Evolutionary conservation across 352 stramenopile genomes (phyloP), one percentile per base, ranked within the genome.

Genomic region (Globisporangium uncinulatum): DNA sequence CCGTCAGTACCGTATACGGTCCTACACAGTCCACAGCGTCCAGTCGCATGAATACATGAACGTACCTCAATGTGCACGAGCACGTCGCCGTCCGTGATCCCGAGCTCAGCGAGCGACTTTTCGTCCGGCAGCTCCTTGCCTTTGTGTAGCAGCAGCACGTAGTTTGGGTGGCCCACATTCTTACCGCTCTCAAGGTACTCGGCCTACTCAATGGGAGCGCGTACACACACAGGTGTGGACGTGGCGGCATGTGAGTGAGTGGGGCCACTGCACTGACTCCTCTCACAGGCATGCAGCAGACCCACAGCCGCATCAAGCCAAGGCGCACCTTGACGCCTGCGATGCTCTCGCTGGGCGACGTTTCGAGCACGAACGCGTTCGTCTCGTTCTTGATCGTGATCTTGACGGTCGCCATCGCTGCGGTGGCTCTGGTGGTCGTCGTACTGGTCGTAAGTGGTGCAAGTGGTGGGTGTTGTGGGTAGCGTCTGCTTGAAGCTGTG

Each of bases 61-160:
- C 65, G 32, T 51, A 78, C 78, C 64, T 95, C 83, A 51, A 95
- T 89, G 61, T 95, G 83, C 42, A 95, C 83, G 29, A 95, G 70
- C 59, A 92, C 76, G 57, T 92, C 85, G 39, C 76, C 78, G 59
- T 86, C 76, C 32, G 73, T 74, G 69, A 89, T 89, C 45, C 76
- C 76, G 24, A 86, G 69, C 60, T 95, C 83, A 3, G 70, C 79
- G 24, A 95, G 76, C 61, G 83, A 88, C 76, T 95, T 95, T 50
- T 94, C 85, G 54, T 95, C 85, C 32, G 81, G 68, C 29, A 95
- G 61, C 63, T 94, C 83, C 60, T 90, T 90, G 59, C 85, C 85
- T 57, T 92, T 92, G 69, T 95, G 83, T 44, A 95, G 71, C 54
- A 95, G 67, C 54, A 92, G 55, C 48, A 95, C 87, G 59, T 83